Percentiles rank a stretch among this genome's conserved stretches.
phyloP scores from a whole-genome alignment of 2,329 filamentous ascomycete species.

The Coleophoma eucalyptorum region DNA sequence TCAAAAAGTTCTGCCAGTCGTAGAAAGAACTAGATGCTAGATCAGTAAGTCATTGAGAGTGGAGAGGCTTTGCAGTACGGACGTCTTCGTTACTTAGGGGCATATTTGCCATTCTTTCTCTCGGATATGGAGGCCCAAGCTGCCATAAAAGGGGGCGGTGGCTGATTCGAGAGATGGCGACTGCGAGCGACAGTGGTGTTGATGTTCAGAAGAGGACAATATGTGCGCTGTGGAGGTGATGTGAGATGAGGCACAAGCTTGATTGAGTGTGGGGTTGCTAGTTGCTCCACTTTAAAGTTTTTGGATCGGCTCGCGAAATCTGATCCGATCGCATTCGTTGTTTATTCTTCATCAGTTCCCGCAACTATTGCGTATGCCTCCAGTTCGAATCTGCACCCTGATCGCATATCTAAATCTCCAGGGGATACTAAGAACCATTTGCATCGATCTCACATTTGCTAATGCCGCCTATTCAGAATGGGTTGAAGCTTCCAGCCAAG shows the following conservation, averaged over 20 bases:
- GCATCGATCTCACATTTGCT: no score
- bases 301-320: not conserved
- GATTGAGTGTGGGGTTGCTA: constrained; percentile 9
- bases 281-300: constrained; percentile 3
- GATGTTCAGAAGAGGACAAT: no score
- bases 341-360: no score
- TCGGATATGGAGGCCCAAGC: constrained; percentile 6
- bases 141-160: not conserved
- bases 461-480: constrained; percentile 27
- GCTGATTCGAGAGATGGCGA: no score
- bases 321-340: no score
- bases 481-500: constrained; percentile 37
- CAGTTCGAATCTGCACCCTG: no score
- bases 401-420: no score
- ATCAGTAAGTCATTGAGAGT: not conserved
- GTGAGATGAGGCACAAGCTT: not conserved
- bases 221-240: no score
- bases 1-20: constrained; percentile 66
- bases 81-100: constrained; percentile 62
- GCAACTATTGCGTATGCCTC: no score
- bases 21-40: constrained; percentile 62
- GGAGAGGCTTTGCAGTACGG: constrained; percentile 6
- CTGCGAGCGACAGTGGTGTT: no score
- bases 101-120: constrained; percentile 36
- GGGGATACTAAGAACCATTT: no score